phyloP scores from a whole-genome alignment of 345 rosid genomes.

The Brassica rapa region DNA sequence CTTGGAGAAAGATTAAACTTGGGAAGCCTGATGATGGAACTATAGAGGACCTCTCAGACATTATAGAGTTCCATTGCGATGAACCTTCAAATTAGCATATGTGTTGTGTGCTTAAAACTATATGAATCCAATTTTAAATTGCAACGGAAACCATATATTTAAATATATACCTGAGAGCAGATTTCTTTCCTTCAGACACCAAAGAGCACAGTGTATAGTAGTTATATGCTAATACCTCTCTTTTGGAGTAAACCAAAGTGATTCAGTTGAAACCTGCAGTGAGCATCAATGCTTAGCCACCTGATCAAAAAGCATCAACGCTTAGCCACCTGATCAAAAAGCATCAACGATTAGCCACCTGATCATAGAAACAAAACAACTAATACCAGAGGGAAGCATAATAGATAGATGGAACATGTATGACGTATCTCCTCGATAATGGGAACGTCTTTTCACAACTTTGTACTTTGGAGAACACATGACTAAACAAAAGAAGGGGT shows the following conservation, averaged over 20 bases:
- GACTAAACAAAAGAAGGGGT: constrained; percentile 9
- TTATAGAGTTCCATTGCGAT: not conserved
- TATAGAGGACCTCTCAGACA: not conserved
- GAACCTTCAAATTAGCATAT: not conserved
- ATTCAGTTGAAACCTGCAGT: too few relatives aligned
- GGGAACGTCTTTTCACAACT: not conserved
- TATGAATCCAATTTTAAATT: not conserved
- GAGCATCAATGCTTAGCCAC: too few relatives aligned
- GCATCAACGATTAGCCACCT: too few relatives aligned
- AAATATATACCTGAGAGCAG: not conserved
- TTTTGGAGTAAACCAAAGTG: too few relatives aligned
- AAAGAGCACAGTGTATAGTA: not conserved
- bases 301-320: too few relatives aligned
- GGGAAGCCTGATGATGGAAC: not conserved
- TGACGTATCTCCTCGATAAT: not conserved
- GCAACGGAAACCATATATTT: not conserved
- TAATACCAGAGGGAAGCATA: too few relatives aligned
- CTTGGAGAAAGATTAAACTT: not conserved
- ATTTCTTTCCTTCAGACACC: not conserved
- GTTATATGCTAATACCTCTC: too few relatives aligned
- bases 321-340: too few relatives aligned
- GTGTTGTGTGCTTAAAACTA: not conserved
- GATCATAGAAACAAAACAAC: not conserved
- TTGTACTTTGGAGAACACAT: not conserved
- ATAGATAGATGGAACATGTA: too few relatives aligned